Evolutionary conservation across 768 basidiomycete species (phyloP).

Genomic region (Phanerochaete sordida): DNA sequence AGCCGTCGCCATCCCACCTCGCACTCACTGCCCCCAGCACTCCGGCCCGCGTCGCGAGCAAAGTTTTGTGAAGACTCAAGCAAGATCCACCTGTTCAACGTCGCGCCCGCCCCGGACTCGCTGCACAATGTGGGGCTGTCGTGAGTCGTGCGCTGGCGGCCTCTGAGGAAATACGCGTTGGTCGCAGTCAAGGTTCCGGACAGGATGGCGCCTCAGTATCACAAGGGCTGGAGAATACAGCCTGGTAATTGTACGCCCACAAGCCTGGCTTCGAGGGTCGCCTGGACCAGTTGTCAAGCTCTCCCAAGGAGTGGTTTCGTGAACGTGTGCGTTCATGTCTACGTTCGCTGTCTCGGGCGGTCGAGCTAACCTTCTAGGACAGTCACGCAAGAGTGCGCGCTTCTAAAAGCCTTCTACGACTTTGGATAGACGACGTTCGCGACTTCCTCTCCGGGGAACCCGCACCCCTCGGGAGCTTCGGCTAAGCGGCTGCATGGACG

Average conservation of each 20-base stretch:
- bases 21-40: background rate
- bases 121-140: constrained; percentile 50
- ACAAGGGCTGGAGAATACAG: constrained; percentile 94
- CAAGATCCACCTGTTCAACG: constrained; percentile 62
- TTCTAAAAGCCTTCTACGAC: constrained; percentile 83
- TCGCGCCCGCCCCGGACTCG: constrained; percentile 70
- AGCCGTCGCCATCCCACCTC: background rate
- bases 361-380: background rate
- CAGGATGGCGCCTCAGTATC: constrained; percentile 92
- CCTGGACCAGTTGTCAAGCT: constrained; percentile 86
- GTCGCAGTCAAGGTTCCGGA: constrained; percentile 89
- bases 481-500: constrained; percentile 84
- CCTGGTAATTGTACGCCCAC: constrained; percentile 81
- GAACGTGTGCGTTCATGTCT: constrained; percentile 65
- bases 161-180: constrained; percentile 86
- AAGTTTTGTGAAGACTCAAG: constrained; percentile 36
- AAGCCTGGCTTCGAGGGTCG: constrained; percentile 93
- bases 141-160: background rate
- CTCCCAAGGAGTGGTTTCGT: constrained; percentile 91
- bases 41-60: constrained; percentile 33
- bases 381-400: constrained; percentile 78
- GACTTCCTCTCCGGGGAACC: constrained; percentile 68
- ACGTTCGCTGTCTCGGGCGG: background rate
- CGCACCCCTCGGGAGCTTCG: constrained; percentile 85
- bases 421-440: constrained; percentile 86